Percentiles rank a stretch among this genome's conserved stretches.
phyloP scores from a whole-genome alignment of 2,329 filamentous ascomycete genomes.

The Talaromyces islandicus region DNA sequence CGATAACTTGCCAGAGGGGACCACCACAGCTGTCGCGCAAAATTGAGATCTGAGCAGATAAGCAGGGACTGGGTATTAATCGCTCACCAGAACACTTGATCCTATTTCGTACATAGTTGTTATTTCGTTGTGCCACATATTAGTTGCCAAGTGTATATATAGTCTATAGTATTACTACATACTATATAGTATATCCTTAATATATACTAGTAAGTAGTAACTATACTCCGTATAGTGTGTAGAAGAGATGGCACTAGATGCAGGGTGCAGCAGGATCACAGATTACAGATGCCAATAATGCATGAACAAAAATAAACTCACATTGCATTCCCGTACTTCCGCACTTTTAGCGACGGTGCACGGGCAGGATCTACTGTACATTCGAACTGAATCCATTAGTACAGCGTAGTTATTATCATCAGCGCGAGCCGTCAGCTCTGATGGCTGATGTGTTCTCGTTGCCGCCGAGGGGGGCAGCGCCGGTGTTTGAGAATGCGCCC shows the following conservation, averaged over 20 bases:
- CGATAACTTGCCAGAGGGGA: no score
- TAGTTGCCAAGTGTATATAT: no score
- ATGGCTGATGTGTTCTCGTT: no score
- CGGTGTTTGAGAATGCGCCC: background rate
- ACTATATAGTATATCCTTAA: no score
- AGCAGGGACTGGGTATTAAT: background rate
- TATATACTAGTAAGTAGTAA: no score
- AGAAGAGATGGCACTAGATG: background rate
- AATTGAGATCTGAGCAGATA: background rate
- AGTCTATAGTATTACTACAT: background rate
- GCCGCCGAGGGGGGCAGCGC: background rate
- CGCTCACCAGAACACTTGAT: no score
- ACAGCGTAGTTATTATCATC: no score
- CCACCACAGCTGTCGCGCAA: background rate
- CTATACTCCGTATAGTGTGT: background rate
- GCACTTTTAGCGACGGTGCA: slow-evolving; percentile 5
- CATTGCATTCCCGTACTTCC: slow-evolving; percentile 16
- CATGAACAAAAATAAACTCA: slow-evolving; percentile 15
- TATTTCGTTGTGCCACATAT: no score
- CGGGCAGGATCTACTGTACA: slow-evolving; percentile 8
- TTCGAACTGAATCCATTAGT: background rate
- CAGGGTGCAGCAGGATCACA: background rate
- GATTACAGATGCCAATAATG: background rate
- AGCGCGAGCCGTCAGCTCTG: no score
- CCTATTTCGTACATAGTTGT: no score